Evolutionary conservation across 2,329 filamentous ascomycete genomes (phyloP), one percentile per base, ranked within the genome.

Genomic region (Aspergillus phoenicis): DNA sequence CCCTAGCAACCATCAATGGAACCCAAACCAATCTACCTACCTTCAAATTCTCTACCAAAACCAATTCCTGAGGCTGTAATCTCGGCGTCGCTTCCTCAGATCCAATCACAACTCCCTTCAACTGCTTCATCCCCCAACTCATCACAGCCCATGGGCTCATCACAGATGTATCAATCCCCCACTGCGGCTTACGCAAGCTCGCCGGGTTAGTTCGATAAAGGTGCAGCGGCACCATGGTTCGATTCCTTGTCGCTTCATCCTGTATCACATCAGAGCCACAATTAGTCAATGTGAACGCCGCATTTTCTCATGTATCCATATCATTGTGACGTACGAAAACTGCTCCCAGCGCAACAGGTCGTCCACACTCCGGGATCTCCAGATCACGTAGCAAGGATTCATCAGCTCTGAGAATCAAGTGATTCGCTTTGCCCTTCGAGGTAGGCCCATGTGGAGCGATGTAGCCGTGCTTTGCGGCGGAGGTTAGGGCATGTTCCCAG

Each of bases 291-390:
- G 36, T 8, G 30, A 5, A 13, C 11, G 1, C 13, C 4, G 1
- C 1, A 3, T 28, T 11, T 17, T 15, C 22, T 4, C 45, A 26
- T 15, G 13, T 22, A 48, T 3, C 6, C 8, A 5, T 8, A 30
- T 17, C 8, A 10, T 15, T 7, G 15, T 15, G 5, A 74, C 79
- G 58, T 76, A 83, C 80, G 52, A 98, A 81, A 5, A 93, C 95
- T 3, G 88, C 86, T 1, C 90, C 90, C 0, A 99, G 80, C 3
- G 91, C 91, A 8, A 94, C 83, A 1, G 95, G 95, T 49, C 88
- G 85, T 2, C 95, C 95, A 76, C 87, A 93, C 68, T 94, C 88
- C 48, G 87, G 87, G 52, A 84, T 90, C 66, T 93, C 89, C 57
- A 99, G 81, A 38, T 87, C 86, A 24, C 86, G 84, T 22, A 90